Conservation (phyloP, 106 monocot genomes). For the Acanthochlamys bracteata region DNA sequence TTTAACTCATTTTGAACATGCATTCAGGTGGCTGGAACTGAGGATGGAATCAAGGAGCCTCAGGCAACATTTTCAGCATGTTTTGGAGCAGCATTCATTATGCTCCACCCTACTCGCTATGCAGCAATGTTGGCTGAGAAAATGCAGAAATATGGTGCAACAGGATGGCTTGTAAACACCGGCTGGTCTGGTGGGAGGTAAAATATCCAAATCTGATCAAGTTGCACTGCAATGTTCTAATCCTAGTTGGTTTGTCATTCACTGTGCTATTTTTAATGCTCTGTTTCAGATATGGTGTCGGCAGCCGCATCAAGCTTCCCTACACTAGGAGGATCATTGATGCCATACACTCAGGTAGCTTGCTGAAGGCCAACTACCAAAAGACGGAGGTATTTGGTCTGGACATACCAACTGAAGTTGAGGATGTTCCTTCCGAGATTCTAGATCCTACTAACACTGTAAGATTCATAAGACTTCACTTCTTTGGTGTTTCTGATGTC, state of each 20-base stretch:
- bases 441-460: conserved; percentile 79
- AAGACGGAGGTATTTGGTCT: conserved; percentile 84
- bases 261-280: neutral
- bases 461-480: conserved; percentile 2
- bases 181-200: conserved; percentile 98
- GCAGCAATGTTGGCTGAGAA: conserved; percentile 93
- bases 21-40: conserved; percentile 79
- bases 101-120: conserved; percentile 89
- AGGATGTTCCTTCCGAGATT: conserved; percentile 72
- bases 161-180: conserved; percentile 94
- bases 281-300: conserved; percentile 65
- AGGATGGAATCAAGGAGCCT: conserved; percentile 91
- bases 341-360: conserved; percentile 79
- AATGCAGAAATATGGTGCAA: conserved; percentile 83
- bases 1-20: neutral
- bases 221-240: too few species aligned
- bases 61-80: conserved; percentile 97
- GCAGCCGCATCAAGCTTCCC: conserved; percentile 65
- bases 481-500: too few species aligned
- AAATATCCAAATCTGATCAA: neutral
- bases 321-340: conserved; percentile 90
- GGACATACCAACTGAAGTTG: conserved; percentile 62
- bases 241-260: neutral
- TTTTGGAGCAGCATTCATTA: conserved; percentile 95
- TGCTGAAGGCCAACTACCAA: conserved; percentile 46